Base-by-base conservation (phyloP, 2,329 filamentous ascomycete genomes). In the Neophaeococcomyces aloes region DNA sequence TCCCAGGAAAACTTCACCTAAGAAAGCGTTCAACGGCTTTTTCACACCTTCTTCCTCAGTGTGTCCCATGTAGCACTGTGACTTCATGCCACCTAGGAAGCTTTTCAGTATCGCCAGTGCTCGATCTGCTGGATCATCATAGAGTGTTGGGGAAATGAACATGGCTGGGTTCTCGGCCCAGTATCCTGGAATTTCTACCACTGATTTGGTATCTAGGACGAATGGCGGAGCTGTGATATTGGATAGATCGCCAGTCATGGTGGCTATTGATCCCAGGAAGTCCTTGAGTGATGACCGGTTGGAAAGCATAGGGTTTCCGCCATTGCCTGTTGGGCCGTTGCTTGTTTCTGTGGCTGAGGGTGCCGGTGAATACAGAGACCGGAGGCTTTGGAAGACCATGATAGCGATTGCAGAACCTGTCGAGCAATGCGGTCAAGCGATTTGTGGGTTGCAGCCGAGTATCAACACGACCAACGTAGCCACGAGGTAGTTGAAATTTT, bases 1-100 rank as follows among this genome's bases (percentile, higher is more conserved):
- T 2, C 43, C 53, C 11, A 55, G 23, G 31, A 55, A 55, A 1
- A 53, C 2, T 38, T 55, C 53, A 1, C 53, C 53, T 3, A 55
- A 46, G 38, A 55, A 51, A 7, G 53, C 53, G 29, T 55, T 55
- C 27, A 55, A 30, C 10, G 53, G 53, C 38, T 55, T 55, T 46
- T 55, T 55, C 27, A 55, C 39, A 7, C 53, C 53, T 29, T 50
- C 43, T 15, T 43, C 44, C 30, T 44, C 44, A 10, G 42, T 32
- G 7, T 49, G 38, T 13, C 48, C 68, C 64, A 48, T 69, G 68
- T 55, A 55, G 33, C 53, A 50, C 42, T 94, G 86, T 65, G 93
- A 86, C 69, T 91, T 94, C 41, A 96, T 72, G 3, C 88, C 94
- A 58, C 80, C 88, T 44, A 96, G 68, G 68, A 95, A 96, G 89